A percentile compares a stretch with the other conserved stretches of the same genome.
phyloP scores from a whole-genome alignment of 257 asterid genomes.

The Ehretia macrophylla region DNA sequence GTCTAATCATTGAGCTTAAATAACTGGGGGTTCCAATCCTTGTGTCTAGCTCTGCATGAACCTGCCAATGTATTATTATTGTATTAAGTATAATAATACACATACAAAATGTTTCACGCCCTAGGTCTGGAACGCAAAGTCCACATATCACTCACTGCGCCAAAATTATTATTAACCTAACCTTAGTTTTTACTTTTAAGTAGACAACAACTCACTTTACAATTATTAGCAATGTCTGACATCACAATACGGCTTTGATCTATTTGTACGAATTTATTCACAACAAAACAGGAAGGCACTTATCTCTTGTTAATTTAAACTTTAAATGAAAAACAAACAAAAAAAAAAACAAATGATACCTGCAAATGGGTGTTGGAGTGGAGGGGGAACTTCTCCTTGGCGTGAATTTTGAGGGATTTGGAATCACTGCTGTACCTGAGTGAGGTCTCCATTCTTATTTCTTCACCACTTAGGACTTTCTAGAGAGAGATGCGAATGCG shows the following conservation, averaged over 20 bases:
- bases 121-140: too few species aligned
- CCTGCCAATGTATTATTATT: constrained; percentile 39
- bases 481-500: not conserved
- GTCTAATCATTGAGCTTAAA: constrained; percentile 60
- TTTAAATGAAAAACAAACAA: not conserved
- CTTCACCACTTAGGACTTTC: too few species aligned
- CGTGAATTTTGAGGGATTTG: constrained; percentile 68
- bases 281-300: too few species aligned
- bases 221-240: too few species aligned
- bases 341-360: constrained; percentile 27
- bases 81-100: not conserved
- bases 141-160: too few species aligned
- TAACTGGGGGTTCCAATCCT: constrained; percentile 62
- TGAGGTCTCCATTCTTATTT: constrained; percentile 68
- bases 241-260: too few species aligned
- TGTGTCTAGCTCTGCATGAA: constrained; percentile 88
- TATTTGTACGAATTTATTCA: too few species aligned
- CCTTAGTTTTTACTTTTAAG: too few species aligned
- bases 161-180: too few species aligned
- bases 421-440: constrained; percentile 69
- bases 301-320: too few species aligned
- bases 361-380: constrained; percentile 48
- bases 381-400: constrained; percentile 71
- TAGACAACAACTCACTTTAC: too few species aligned
- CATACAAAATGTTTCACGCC: too few species aligned